Conservation (phyloP, 345 rosid species). For the Salix caprea region DNA sequence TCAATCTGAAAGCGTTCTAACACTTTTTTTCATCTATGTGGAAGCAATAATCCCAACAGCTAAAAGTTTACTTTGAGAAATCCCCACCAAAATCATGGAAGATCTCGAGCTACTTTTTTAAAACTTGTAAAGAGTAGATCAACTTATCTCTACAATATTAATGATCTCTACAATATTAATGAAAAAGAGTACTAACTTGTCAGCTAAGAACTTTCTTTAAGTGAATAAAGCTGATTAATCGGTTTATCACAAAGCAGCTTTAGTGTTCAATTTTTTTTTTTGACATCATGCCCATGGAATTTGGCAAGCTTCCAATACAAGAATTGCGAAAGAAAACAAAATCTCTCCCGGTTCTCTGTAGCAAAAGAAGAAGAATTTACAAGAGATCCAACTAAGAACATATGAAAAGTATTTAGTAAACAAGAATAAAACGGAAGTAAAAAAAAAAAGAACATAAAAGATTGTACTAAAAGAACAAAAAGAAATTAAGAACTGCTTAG, state of each 20-base stretch:
- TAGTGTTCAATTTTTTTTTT: not conserved
- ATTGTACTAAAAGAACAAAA: not conserved
- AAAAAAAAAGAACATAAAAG: not conserved
- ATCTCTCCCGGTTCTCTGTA: conserved; percentile 11
- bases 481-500: conserved; percentile 18
- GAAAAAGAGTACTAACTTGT: not conserved
- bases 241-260: not conserved
- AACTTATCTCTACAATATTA: too few species aligned
- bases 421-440: not conserved
- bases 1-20: not conserved
- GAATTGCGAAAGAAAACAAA: conserved; percentile 9
- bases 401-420: not conserved
- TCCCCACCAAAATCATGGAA: not conserved
- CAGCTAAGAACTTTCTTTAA: not conserved
- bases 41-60: not conserved
- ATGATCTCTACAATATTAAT: not conserved
- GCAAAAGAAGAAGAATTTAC: conserved; percentile 22
- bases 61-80: not conserved
- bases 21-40: not conserved
- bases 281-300: conserved; percentile 9
- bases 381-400: conserved; percentile 14
- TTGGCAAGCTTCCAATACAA: conserved; percentile 10
- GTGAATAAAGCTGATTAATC: not conserved
- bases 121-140: not conserved
- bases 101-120: not conserved